Conservation (phyloP, 2,329 filamentous ascomycete species). For the Aspergillus sp. region DNA sequence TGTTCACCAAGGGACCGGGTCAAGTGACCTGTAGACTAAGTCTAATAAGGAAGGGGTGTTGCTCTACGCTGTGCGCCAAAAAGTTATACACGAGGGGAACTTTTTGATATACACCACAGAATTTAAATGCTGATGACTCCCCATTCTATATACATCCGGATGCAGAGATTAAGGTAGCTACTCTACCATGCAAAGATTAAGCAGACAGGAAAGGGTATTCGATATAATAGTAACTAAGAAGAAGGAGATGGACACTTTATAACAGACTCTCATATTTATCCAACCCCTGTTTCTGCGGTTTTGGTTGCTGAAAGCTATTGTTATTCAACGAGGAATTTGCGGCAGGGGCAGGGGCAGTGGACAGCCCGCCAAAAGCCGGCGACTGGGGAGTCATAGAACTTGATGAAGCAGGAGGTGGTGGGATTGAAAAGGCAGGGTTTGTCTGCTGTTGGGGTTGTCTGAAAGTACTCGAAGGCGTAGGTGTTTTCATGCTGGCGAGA, state of each 20-base stretch:
- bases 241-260: conserved; percentile 17
- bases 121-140: no score
- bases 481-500: conserved; percentile 18
- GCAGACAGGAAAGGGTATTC: conserved; percentile 4
- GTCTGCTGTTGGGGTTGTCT: conserved; percentile 9
- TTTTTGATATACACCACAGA: no score
- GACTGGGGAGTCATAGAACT: conserved; percentile 5
- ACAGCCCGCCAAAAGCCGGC: conserved; percentile 10
- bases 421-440: conserved; percentile 35
- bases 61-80: no score
- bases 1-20: no score
- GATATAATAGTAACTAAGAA: conserved; percentile 1
- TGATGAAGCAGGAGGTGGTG: conserved; percentile 30
- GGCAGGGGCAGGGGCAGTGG: conserved; percentile 12
- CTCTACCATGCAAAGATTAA: not conserved
- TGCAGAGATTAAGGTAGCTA: not conserved
- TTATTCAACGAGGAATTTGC: conserved; percentile 16
- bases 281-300: conserved; percentile 36
- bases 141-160: not conserved
- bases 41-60: no score
- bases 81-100: no score
- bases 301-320: conserved; percentile 14
- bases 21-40: no score
- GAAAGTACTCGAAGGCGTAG: conserved; percentile 10
- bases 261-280: conserved; percentile 52